Evolutionary conservation across 1,284 basidiomycete species (phyloP).

Genomic region (Naganishia liquefaciens): DNA sequence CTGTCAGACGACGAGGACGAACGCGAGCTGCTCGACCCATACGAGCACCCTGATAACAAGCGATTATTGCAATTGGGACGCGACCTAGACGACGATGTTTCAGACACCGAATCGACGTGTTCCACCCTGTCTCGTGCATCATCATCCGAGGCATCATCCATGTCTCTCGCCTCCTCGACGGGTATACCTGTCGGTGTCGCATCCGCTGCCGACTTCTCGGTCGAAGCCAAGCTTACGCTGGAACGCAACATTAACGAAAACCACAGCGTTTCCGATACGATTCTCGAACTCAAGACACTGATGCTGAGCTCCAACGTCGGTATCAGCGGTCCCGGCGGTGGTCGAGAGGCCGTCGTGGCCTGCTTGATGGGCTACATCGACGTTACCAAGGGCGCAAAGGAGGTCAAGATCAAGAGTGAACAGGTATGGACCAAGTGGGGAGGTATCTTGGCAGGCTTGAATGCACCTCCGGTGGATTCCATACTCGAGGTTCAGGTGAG

Average conservation of each 20-base stretch:
- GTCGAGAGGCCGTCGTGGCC: conserved; percentile 49
- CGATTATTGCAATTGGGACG: conserved; percentile 48
- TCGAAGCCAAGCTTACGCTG: conserved; percentile 46
- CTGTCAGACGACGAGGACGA: conserved; percentile 46
- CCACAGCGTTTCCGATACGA: conserved; percentile 49
- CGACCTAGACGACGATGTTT: conserved; percentile 36
- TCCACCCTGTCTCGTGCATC: conserved; percentile 53
- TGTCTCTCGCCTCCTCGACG: conserved; percentile 36
- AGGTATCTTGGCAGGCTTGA: conserved; percentile 40
- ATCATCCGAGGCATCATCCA: conserved; percentile 40
- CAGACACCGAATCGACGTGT: conserved; percentile 40
- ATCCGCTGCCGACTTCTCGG: conserved; percentile 41
- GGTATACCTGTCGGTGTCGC: conserved; percentile 41
- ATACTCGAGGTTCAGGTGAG: conserved; percentile 44
- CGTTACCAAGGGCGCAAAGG: conserved; percentile 39
- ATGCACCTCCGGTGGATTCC: conserved; percentile 42
- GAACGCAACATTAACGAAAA: conserved; percentile 51
- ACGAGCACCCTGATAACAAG: conserved; percentile 52
- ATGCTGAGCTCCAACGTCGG: conserved; percentile 53
- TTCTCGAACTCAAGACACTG: conserved; percentile 51
- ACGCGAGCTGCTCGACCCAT: conserved; percentile 51
- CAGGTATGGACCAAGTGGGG: conserved; percentile 49
- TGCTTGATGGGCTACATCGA: conserved; percentile 48
- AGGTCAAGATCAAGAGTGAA: conserved; percentile 34
- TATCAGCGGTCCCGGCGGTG: conserved; percentile 43